Conservation (phyloP, 495 filamentous ascomycete species). For the Aspergillus panamensis region DNA sequence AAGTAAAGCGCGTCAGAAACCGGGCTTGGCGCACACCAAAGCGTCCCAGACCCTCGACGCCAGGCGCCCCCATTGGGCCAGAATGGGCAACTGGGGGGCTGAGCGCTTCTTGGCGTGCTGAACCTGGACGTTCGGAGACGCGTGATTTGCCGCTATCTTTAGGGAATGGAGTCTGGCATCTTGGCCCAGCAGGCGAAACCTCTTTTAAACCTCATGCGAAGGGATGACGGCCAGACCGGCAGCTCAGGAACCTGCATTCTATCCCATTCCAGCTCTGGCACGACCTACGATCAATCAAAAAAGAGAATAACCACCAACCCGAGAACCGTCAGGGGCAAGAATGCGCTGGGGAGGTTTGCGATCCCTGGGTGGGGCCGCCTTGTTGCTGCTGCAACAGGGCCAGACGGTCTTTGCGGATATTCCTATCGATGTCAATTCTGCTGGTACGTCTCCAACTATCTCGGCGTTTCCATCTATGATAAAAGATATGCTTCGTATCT, state of each 20-base stretch:
- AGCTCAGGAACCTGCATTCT: slow-evolving; percentile 4
- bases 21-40: not conserved
- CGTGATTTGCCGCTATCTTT: slow-evolving; percentile 20
- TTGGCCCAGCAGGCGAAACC: slow-evolving; percentile 10
- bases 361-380: slow-evolving; percentile 17
- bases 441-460: slow-evolving; percentile 14
- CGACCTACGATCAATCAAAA: not conserved
- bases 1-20: not conserved
- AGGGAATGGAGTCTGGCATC: slow-evolving; percentile 11
- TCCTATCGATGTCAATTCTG: slow-evolving; percentile 12
- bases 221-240: not conserved
- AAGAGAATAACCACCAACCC: not conserved
- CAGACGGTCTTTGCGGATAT: slow-evolving; percentile 18
- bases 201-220: slow-evolving; percentile 9
- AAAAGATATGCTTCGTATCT: not conserved
- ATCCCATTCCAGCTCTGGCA: not conserved
- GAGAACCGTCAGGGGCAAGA: slow-evolving; percentile 3
- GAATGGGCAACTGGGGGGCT: not conserved
- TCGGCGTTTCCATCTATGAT: not conserved
- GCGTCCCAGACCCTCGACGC: not conserved
- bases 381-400: slow-evolving; percentile 18
- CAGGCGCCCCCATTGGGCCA: not conserved
- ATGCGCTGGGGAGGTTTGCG: slow-evolving; percentile 14
- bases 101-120: slow-evolving; percentile 10
- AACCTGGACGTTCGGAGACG: not conserved